Evolutionary conservation across 2,329 filamentous ascomycete genomes (phyloP), one percentile per base, ranked within the genome.

Genomic region (Fusarium keratoplasticum): DNA sequence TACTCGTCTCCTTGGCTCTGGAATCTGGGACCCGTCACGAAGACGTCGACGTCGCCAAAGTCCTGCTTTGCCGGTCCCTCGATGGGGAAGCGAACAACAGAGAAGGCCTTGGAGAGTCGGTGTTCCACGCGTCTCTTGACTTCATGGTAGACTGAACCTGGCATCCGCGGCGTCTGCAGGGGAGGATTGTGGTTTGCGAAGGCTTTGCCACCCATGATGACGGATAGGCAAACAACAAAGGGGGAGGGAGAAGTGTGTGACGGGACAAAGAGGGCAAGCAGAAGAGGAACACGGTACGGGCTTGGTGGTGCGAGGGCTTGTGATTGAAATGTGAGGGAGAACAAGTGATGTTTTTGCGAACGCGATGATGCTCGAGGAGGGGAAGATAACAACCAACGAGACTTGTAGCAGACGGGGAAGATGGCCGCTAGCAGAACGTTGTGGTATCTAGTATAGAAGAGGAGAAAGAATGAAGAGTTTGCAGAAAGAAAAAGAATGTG

Each of bases 21-120:
- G 20, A 42, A 1, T 20, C 73, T 78, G 18, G 83, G 81, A 35
- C 80, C 79, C 0, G 84, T 83, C 2, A 94, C 87, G 2, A 95
- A 81, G 67, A 95, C 86, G 81, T 96, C 94, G 40, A 97, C 83
- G 73, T 96, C 94, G 22, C 94, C 94, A 77, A 90, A 88, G 74
- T 91, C 89, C 0, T 73, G 47, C 81, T 96, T 96, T 1, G 80
- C 91, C 0, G 94, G 93, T 0, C 89, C 92, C 74, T 95, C 92
- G 31, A 92, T 88, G 0, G 93, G 91, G 0, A 88, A 86, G 1
- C 86, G 87, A 6, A 93, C 89, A 9, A 83, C 83, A 0, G 82
- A 63, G 75, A 89, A 94, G 5, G 92, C 81, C 1, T 83, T 75
- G 1, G 82, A 80, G 0, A 94, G 86, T 2, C 86, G 80, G 0